Evolutionary conservation across 169 alveolate species (phyloP), one percentile per base, ranked within the genome.

Genomic region (Cryptosporidium andersoni): DNA sequence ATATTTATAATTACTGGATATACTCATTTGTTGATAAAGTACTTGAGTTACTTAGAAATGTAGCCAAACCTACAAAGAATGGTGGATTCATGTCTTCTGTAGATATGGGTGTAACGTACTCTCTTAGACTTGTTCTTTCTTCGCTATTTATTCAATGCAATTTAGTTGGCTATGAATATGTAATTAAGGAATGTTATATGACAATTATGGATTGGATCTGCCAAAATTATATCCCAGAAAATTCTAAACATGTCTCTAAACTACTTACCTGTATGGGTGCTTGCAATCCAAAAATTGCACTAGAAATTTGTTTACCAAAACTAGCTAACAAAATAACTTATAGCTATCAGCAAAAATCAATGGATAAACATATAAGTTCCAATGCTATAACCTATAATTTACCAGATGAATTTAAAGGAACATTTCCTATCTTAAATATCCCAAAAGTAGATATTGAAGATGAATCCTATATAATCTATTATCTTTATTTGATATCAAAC

Each of bases 21-120:
- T 5, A 36, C 1, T 48, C 55, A 8, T 74, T 74, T 49, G 14
- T 74, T 8, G 85, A 74, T 9, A 64, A 63, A 1, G 48, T 74
- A 3, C 60, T 74, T 3, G 48, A 74, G 42, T n/a, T 55, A 9
- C 64, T 74, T 64, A 68, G 48, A 58, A 74, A 74, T 74, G 85
- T 74, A 11, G 48, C 45, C 2, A 74, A 74, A 36, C 85, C 85
- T 25, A 43, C 85, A 37, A 68, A 74, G 43, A 48, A 52, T 40
- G 85, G 51, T n/a, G 60, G 68, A 37, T 74, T 58, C 37, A 58
- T 63, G 5, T 74, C 85, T 2, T 74, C 85, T 16, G 49, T 74
- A 25, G 85, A 74, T 60, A 60, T 74, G 55, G 85, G 85, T 14
- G 60, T 74, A 11, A 58, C 85, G 43, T 74, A 56, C 48, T 66